These are phyloP conservation scores for Nemania diffusa DNA, from an alignment of 2,329 filamentous ascomycete species.

Conservation along the genomic window DNA sequence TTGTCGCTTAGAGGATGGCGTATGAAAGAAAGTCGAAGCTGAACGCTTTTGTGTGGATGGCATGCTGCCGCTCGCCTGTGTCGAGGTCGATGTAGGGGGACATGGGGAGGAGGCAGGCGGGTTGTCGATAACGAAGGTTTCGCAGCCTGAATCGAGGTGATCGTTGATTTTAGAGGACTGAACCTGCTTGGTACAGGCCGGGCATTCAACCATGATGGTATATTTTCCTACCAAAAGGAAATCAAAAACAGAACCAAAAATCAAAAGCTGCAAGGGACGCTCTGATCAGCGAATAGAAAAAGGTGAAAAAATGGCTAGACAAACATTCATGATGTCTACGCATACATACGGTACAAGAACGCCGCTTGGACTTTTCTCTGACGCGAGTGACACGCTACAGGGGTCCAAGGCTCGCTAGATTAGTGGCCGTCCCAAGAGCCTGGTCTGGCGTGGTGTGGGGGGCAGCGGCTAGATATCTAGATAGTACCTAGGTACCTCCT, in stretches of 20 bases:
- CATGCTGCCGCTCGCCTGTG: slow-evolving; percentile 49
- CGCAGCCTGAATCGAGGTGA: slow-evolving; percentile 88
- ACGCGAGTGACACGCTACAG: slow-evolving; percentile 32
- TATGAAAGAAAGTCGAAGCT: slow-evolving; percentile 70
- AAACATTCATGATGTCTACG: background rate
- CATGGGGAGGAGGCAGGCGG: slow-evolving; percentile 49
- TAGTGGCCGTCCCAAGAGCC: slow-evolving; percentile 15
- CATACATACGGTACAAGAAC: background rate
- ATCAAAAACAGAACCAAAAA: background rate
- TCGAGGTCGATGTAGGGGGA: slow-evolving; percentile 50
- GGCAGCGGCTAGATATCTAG: slow-evolving; percentile 6
- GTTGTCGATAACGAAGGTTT: slow-evolving; percentile 69
- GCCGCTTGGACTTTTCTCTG: slow-evolving; percentile 5
- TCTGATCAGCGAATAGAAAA: background rate
- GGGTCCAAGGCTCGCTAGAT: slow-evolving; percentile 26
- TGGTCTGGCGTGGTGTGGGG: slow-evolving; percentile 14
- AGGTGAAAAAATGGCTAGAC: background rate
- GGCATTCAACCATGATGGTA: slow-evolving; percentile 72
- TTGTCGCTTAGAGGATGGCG: slow-evolving; percentile 67
- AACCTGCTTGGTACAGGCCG: slow-evolving; percentile 81
- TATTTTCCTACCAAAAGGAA: background rate
- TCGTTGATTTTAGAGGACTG: slow-evolving; percentile 82
- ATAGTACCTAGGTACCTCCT: no score
- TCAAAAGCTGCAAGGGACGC: background rate
- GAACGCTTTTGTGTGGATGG: slow-evolving; percentile 63